A percentile compares a stretch with the other conserved stretches of the same genome.
phyloP scores from a whole-genome alignment of 2,329 filamentous ascomycete species.

The Cercospora citrullina region DNA sequence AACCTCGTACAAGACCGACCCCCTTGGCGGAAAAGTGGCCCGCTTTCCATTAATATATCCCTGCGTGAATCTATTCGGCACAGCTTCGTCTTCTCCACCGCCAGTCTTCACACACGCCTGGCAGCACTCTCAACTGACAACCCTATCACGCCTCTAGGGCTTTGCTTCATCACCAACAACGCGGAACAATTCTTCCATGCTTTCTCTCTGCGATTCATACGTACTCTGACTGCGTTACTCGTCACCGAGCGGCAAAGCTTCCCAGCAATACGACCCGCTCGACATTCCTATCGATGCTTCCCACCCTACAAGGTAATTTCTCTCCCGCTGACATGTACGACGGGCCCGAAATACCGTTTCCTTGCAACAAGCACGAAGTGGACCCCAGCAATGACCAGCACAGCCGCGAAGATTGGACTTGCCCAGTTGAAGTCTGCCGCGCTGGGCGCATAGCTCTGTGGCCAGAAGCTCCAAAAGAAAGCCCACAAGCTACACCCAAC shows the following conservation, averaged over 20 bases:
- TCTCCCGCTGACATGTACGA: slow-evolving; percentile 5
- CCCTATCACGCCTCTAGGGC: neutral
- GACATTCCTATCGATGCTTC: neutral
- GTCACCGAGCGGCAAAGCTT: neutral
- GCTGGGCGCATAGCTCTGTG: slow-evolving; percentile 9
- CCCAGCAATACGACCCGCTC: neutral
- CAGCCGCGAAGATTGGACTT: slow-evolving; percentile 6
- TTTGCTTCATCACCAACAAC: neutral
- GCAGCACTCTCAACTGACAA: neutral
- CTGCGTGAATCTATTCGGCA: neutral
- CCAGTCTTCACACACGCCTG: neutral
- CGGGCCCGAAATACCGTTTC: slow-evolving; percentile 10
- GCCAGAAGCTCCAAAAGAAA: slow-evolving; percentile 26
- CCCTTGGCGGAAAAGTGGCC: neutral
- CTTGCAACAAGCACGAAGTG: slow-evolving; percentile 6
- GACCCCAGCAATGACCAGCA: slow-evolving; percentile 4
- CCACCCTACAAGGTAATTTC: neutral
- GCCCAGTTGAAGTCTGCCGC: slow-evolving; percentile 15
- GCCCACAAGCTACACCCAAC: slow-evolving; percentile 24
- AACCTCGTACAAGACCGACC: neutral
- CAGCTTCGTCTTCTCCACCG: neutral
- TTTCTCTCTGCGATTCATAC: neutral
- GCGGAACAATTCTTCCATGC: neutral
- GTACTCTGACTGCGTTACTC: neutral
- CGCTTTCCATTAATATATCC: neutral